Conservation (phyloP, 768 basidiomycete genomes). For the Strobilomyces confusus region DNA sequence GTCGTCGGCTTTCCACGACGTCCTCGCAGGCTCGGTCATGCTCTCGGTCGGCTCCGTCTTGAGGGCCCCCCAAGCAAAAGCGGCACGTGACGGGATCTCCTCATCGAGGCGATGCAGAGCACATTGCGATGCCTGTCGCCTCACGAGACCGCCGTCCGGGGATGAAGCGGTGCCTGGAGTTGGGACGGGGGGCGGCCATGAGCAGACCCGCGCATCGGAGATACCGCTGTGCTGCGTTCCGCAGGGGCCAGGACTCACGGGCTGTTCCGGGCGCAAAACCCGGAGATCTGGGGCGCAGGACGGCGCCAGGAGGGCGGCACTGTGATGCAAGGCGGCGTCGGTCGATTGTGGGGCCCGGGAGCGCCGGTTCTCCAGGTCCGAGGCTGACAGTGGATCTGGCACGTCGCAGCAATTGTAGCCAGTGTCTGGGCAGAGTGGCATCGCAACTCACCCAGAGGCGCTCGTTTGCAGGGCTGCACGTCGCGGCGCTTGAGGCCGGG, state of each 20-base stretch:
- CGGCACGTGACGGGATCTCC: conserved; percentile 8
- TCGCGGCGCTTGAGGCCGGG: conserved; percentile 19
- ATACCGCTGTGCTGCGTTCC: conserved; percentile 7
- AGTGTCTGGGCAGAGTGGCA: background rate
- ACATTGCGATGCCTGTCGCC: conserved; percentile 5
- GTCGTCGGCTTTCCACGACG: conserved; percentile 20
- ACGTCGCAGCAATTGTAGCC: conserved; percentile 3
- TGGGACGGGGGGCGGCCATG: conserved; percentile 24
- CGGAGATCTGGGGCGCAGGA: conserved; percentile 14
- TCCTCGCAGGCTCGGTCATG: conserved; percentile 4
- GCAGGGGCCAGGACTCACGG: conserved; percentile 9
- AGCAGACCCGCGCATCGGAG: conserved; percentile 8
- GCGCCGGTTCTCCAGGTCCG: conserved; percentile 19
- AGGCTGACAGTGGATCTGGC: conserved; percentile 27
- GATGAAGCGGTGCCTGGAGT: background rate
- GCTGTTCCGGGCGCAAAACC: conserved; percentile 4
- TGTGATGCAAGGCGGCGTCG: conserved; percentile 6
- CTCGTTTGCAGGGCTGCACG: conserved; percentile 8
- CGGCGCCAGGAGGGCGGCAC: conserved; percentile 1
- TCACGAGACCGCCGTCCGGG: conserved; percentile 1
- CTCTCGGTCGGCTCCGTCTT: background rate
- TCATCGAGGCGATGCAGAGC: conserved; percentile 9
- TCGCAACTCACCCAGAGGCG: conserved; percentile 25
- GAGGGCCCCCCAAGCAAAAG: conserved; percentile 1
- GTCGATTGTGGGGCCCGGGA: background rate